These are phyloP conservation scores for Mangifera indica DNA, from an alignment of 345 rosid species.

Conservation along the genomic window DNA sequence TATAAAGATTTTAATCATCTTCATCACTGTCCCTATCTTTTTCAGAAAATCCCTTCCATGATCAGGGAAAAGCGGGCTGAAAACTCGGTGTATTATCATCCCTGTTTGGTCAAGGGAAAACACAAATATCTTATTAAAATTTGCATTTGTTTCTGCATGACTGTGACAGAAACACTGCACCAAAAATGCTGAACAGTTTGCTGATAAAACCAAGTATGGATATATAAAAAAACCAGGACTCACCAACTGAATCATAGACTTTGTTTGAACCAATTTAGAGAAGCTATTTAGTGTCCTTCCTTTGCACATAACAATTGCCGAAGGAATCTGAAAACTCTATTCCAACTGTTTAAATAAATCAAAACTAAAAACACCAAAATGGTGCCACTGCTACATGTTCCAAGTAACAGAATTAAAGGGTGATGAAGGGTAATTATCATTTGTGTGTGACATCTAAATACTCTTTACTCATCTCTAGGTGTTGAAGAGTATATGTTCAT, in stretches of 20 bases:
- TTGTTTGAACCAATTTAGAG: background rate
- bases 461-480: background rate
- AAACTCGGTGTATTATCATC: too few relatives aligned
- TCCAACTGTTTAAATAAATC: background rate
- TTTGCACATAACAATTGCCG: background rate
- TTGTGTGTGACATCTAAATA: background rate
- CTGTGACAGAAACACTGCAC: too few relatives aligned
- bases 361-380: background rate
- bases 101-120: too few relatives aligned
- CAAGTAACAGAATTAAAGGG: background rate
- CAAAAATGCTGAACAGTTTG: too few relatives aligned
- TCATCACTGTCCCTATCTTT: too few relatives aligned
- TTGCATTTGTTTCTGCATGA: too few relatives aligned
- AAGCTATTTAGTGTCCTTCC: background rate
- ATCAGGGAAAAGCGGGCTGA: too few relatives aligned
- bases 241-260: background rate
- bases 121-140: too few relatives aligned
- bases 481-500: background rate
- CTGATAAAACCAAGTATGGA: too few relatives aligned
- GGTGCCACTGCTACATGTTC: background rate
- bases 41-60: too few relatives aligned
- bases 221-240: too few relatives aligned
- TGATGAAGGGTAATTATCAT: background rate
- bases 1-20: too few relatives aligned
- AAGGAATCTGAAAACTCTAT: background rate